Evolutionary conservation across 129 eudicot species (phyloP).

Genomic region (Arctium minus): DNA sequence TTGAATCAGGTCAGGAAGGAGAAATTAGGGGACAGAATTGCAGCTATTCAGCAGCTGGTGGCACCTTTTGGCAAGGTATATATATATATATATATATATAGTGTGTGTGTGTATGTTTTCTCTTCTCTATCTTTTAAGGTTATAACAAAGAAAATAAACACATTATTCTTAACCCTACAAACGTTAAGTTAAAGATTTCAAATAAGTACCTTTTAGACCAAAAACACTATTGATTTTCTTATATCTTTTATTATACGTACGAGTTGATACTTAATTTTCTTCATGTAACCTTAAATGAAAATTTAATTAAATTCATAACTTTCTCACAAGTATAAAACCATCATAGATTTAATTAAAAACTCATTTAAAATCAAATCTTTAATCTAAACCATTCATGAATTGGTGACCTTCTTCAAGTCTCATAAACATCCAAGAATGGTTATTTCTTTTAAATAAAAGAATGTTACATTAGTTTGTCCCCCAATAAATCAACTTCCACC

Average conservation of each 20-base stretch:
- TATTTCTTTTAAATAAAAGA: not conserved
- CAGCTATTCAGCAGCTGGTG: constrained; percentile 93
- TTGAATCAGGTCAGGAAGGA: constrained; percentile 76
- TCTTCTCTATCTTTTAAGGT: too few species aligned
- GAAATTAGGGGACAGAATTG: constrained; percentile 92
- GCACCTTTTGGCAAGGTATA: constrained; percentile 95
- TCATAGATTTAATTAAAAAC: not conserved
- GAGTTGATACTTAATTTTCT: too few species aligned
- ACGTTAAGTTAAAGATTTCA: too few species aligned
- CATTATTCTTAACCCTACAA: not conserved
- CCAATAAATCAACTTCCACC: not conserved
- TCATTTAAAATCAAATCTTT: too few species aligned
- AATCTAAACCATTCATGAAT: not conserved
- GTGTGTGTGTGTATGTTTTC: too few species aligned
- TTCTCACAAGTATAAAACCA: too few species aligned
- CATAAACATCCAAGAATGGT: not conserved
- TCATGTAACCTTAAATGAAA: too few species aligned
- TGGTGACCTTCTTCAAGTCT: not conserved
- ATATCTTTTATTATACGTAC: too few species aligned
- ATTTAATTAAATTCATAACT: too few species aligned
- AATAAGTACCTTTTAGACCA: too few species aligned
- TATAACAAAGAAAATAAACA: not conserved
- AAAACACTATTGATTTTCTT: too few species aligned
- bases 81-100: too few species aligned
- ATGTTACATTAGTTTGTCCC: not conserved